Base-by-base conservation (phyloP, 257 asterid species). In the Datura wrightii region DNA sequence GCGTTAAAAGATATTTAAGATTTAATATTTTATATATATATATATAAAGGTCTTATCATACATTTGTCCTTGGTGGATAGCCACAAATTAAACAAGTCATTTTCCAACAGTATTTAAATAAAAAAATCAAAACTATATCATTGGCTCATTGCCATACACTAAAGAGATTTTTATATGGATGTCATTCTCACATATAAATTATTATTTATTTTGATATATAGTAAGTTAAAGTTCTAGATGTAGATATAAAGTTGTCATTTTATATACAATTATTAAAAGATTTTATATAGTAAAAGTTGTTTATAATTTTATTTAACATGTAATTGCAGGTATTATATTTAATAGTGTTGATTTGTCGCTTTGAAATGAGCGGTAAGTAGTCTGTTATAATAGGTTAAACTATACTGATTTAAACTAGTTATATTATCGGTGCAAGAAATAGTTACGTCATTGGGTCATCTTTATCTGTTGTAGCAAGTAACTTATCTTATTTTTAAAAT, bases 11-110 rank as follows among this genome's bases (percentile, higher is more conserved):
- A 10, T 46, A 11, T 48, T 48, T 13, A 5, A 72, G 0, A 46
- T 39, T 11, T 63, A 63, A 66, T 66, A 66, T 66, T 24, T 24
- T 24, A 24, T 24, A 24, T 24, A 24, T 24, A 24, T 24, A 63
- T n/a, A 8, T 59, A 24, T 24, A 24, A 48, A 9, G 15, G 18
- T 74, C 60, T 6, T 24, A 3, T 74, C 81, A 74, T 6, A 24
- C 39, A 74, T 3, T 76, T 76, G 62, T 48, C 59, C 42, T 24
- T 24, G n/a, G 41, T 14, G 60, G 13, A 48, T 24, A 11, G 60
- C 60, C 81, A 76, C 81, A 48, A 67, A 67, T 37, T 67, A 37
- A 48, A 48, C 80, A 74, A 74, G 6, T 74, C 15, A 74, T 48
- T 48, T 44, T 74, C 41, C 13, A 74, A 13, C 11, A 46, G 58